Conservation (phyloP, 225 moss, liverwort and hornwort species). For the Polytrichum commune region DNA sequence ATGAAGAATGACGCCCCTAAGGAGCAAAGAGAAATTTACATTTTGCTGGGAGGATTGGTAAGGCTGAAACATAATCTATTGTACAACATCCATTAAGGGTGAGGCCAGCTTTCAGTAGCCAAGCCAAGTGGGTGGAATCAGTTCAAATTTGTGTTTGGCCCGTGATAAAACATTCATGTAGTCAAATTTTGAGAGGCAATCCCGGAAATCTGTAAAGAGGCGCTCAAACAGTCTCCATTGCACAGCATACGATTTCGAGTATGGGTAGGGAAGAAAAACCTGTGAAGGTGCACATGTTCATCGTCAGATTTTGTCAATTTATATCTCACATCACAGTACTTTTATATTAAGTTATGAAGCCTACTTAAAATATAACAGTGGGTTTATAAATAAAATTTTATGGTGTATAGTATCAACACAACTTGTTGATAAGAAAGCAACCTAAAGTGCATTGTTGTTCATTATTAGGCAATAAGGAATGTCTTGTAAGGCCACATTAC, state of each 20-base stretch:
- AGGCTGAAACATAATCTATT: not conserved
- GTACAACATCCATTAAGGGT: not conserved
- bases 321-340: too few species aligned
- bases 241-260: conserved; percentile 85
- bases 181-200: conserved; percentile 87
- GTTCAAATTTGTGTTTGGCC: conserved; percentile 86
- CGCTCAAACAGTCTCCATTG: conserved; percentile 98
- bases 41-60: not conserved
- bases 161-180: conserved; percentile 83
- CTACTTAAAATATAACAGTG: too few species aligned
- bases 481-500: conserved; percentile 27
- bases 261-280: conserved; percentile 92
- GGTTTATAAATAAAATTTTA: too few species aligned
- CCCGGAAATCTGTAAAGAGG: conserved; percentile 96
- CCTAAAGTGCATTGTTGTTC: too few species aligned
- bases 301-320: too few species aligned
- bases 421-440: too few species aligned
- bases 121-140: conserved; percentile 88
- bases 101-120: conserved; percentile 41
- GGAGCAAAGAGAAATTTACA: not conserved
- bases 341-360: too few species aligned
- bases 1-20: not conserved
- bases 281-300: conserved; percentile 24
- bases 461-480: not conserved
- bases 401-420: too few species aligned